Conservation (phyloP, 352 stramenopile species). For the Globisporangium spinosum region DNA sequence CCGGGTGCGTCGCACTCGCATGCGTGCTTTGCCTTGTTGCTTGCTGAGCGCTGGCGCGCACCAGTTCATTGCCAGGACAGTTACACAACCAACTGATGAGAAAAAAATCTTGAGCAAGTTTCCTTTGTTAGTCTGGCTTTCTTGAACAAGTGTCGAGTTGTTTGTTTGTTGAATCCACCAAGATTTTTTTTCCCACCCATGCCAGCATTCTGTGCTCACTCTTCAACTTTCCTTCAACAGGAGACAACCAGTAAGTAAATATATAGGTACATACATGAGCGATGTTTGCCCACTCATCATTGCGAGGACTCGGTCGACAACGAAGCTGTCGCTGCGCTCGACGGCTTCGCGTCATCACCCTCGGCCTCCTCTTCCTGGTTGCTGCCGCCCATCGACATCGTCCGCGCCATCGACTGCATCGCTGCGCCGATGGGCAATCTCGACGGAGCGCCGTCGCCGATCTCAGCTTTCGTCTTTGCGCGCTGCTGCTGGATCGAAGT, state of each 20-base stretch:
- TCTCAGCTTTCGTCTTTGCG: conserved; percentile 32
- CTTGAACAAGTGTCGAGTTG: neutral
- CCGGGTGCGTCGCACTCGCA: neutral
- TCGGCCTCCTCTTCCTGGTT: neutral
- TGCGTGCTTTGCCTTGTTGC: neutral
- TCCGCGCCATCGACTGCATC: conserved; percentile 14
- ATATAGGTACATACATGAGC: too few species aligned
- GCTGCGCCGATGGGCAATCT: conserved; percentile 22
- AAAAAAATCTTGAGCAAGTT: neutral
- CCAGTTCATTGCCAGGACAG: neutral
- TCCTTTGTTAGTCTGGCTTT: neutral
- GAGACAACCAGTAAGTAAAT: too few species aligned
- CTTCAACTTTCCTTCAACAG: neutral
- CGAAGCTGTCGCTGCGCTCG: neutral
- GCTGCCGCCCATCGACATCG: neutral
- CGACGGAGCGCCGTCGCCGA: neutral
- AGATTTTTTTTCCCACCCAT: neutral
- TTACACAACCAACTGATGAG: neutral
- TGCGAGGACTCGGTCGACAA: neutral
- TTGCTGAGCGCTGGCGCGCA: neutral
- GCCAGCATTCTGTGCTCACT: neutral
- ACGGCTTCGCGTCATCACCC: neutral
- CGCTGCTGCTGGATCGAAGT: conserved; percentile 53
- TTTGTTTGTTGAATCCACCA: neutral
- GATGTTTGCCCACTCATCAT: neutral